These are phyloP conservation scores for Neurospora sp. DNA, from an alignment of 495 filamentous ascomycete species.

Conservation along the genomic window DNA sequence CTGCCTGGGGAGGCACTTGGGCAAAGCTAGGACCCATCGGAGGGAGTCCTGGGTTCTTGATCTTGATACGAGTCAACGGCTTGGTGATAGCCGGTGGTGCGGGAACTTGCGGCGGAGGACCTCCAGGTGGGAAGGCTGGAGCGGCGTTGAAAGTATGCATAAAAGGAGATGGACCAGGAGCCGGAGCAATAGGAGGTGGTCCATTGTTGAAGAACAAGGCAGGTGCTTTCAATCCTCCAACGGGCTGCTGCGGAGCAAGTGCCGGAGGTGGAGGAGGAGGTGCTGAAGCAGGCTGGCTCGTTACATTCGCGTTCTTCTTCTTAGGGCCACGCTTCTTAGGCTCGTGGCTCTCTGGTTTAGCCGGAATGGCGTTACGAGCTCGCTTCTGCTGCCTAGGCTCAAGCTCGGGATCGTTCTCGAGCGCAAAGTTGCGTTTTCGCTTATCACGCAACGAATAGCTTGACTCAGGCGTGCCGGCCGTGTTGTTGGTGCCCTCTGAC, in stretches of 20 bases:
- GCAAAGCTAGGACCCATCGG: background rate
- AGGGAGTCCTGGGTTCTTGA: constrained; percentile 15
- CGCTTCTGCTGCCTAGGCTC: constrained; percentile 16
- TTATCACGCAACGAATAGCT: constrained; percentile 28
- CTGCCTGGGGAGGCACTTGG: constrained; percentile 7
- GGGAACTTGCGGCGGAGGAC: constrained; percentile 9
- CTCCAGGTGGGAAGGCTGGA: constrained; percentile 11
- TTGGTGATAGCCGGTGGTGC: constrained; percentile 20
- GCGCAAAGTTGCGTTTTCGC: constrained; percentile 25
- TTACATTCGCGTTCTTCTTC: constrained; percentile 8
- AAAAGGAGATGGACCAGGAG: constrained; percentile 11
- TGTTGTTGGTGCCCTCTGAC: constrained; percentile 17
- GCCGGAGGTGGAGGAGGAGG: constrained; percentile 14
- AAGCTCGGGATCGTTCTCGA: constrained; percentile 25
- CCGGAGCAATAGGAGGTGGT: constrained; percentile 6
- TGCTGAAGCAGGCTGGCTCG: constrained; percentile 7
- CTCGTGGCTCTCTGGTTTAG: constrained; percentile 7
- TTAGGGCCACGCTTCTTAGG: constrained; percentile 10
- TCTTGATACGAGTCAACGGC: constrained; percentile 21
- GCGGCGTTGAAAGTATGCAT: constrained; percentile 21
- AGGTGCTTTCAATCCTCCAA: constrained; percentile 11
- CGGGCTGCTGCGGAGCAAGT: constrained; percentile 4
- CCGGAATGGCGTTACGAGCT: background rate
- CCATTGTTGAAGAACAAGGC: constrained; percentile 11
- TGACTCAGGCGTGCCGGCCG: constrained; percentile 21